A percentile compares a stretch with the other conserved stretches of the same genome.
Evolutionary conservation across 169 alveolate genomes (phyloP).

Genomic region (Plasmodium yoelii): DNA sequence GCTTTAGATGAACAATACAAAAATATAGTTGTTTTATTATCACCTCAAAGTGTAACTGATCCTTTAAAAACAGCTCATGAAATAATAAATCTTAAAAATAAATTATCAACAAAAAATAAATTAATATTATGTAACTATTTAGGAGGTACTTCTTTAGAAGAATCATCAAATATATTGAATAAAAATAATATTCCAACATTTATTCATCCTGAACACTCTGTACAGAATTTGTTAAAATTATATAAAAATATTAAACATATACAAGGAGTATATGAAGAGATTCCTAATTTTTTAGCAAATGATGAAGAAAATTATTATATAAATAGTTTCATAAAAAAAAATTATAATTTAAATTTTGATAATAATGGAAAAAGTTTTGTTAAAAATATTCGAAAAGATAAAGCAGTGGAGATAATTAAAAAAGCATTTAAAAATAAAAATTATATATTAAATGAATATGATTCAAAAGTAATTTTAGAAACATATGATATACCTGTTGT

Average conservation of each 20-base stretch:
- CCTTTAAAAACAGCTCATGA: constrained; percentile 66
- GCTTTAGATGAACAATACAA: constrained; percentile 81
- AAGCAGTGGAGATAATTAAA: constrained; percentile 55
- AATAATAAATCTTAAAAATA: constrained; percentile 36
- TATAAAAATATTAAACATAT: constrained; percentile 43
- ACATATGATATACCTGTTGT: constrained; percentile 77
- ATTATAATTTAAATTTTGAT: constrained; percentile 4
- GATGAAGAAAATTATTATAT: constrained; percentile 27
- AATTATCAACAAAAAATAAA: not conserved
- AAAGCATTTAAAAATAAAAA: constrained; percentile 41
- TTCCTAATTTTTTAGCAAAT: constrained; percentile 15
- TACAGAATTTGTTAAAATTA: constrained; percentile 54
- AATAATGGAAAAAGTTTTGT: not conserved
- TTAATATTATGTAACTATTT: constrained; percentile 77
- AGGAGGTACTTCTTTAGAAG: constrained; percentile 85
- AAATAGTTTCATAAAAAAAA: constrained; percentile 17
- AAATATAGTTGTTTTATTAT: constrained; percentile 80
- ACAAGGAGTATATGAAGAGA: constrained; percentile 50
- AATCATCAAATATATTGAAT: constrained; percentile 79
- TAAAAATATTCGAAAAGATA: not conserved
- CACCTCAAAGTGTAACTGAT: constrained; percentile 85
- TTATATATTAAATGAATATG: constrained; percentile 75
- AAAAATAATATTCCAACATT: constrained; percentile 81
- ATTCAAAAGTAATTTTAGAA: constrained; percentile 77
- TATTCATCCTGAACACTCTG: constrained; percentile 82